A percentile compares a stretch with the other conserved stretches of the same genome.
Conservation (phyloP, 1,284 basidiomycete species). For the Nidula niveotomentosa region DNA sequence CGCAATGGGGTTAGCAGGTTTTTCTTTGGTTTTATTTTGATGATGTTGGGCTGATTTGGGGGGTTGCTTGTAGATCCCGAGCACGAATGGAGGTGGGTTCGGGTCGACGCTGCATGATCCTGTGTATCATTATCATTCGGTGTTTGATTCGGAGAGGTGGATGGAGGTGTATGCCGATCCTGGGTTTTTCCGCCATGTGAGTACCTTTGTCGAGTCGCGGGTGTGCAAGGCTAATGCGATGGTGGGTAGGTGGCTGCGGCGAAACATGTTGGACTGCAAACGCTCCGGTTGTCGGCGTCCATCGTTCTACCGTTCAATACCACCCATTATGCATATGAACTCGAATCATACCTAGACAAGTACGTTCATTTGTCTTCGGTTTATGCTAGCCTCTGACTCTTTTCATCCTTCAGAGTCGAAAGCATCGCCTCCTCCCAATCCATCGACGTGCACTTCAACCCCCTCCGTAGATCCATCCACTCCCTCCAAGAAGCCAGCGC, state of each 20-base stretch:
- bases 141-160: constrained; percentile 80
- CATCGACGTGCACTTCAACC: constrained; percentile 16
- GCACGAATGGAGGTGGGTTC: constrained; percentile 39
- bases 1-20: constrained; percentile 39
- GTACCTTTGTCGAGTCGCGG: constrained; percentile 9
- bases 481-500: constrained; percentile 51
- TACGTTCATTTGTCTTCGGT: constrained; percentile 24
- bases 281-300: constrained; percentile 61
- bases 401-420: constrained; percentile 40
- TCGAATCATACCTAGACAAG: constrained; percentile 59
- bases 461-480: constrained; percentile 47
- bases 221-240: neutral
- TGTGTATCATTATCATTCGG: constrained; percentile 79
- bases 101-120: constrained; percentile 52
- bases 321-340: constrained; percentile 72
- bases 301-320: constrained; percentile 74
- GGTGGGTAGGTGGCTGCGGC: constrained; percentile 51
- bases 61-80: constrained; percentile 38
- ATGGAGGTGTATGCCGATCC: constrained; percentile 78
- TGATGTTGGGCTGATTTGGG: too few relatives aligned
- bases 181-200: constrained; percentile 73
- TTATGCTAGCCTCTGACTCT: neutral
- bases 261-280: constrained; percentile 56
- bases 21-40: neutral
- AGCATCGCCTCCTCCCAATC: constrained; percentile 28